Evolutionary conservation across 2,329 filamentous ascomycete genomes (phyloP).

Genomic region (Ophiostoma perfectum): DNA sequence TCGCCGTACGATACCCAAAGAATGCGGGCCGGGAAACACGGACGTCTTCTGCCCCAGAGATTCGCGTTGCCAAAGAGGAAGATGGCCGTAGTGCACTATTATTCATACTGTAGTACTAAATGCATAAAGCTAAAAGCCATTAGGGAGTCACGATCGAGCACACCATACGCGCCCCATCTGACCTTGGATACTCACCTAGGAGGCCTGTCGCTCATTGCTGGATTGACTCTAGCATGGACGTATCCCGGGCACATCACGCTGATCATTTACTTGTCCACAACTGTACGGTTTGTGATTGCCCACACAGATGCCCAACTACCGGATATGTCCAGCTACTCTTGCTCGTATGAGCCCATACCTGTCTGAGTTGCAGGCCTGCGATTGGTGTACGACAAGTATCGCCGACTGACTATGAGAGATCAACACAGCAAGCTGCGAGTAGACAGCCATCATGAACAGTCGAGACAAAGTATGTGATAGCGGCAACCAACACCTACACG

Average conservation of each 20-base stretch:
- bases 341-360: not conserved
- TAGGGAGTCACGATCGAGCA: not conserved
- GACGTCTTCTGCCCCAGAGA: not conserved
- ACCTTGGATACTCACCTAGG: not conserved
- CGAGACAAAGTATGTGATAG: too few relatives aligned
- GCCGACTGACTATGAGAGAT: not conserved
- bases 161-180: not conserved
- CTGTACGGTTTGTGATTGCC: not conserved
- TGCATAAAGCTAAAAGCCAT: too few relatives aligned
- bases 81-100: not conserved
- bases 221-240: not conserved
- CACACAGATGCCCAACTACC: not conserved
- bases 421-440: not conserved
- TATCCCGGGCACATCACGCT: conserved; percentile 4
- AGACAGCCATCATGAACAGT: not conserved
- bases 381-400: not conserved
- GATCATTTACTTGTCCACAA: not conserved
- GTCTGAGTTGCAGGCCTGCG: not conserved
- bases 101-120: too few relatives aligned
- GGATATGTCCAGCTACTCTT: not conserved
- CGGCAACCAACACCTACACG: not conserved
- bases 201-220: conserved; percentile 4
- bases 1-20: not conserved
- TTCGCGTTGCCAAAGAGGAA: conserved; percentile 9
- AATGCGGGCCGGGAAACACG: not conserved